phyloP scores from a whole-genome alignment of 2,329 filamentous ascomycete species.

The Rasamsonia emersonii region DNA sequence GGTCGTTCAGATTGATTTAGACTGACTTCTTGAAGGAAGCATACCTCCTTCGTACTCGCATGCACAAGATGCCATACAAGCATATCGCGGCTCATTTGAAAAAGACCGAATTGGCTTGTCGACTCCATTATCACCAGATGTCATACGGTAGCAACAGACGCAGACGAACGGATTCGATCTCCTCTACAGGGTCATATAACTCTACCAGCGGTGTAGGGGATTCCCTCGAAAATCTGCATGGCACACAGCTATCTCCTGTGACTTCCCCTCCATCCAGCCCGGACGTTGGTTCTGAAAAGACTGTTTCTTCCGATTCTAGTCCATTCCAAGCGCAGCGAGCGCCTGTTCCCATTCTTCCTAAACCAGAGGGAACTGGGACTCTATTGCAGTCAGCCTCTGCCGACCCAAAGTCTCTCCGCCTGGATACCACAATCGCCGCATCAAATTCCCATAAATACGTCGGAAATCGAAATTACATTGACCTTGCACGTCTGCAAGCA shows the following conservation, averaged over 20 bases:
- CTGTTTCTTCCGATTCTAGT: slow-evolving; percentile 4
- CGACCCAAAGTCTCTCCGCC: slow-evolving; percentile 35
- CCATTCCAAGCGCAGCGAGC: slow-evolving; percentile 13
- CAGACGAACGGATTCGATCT: slow-evolving; percentile 64
- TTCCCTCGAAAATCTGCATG: slow-evolving; percentile 20
- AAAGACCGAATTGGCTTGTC: slow-evolving; percentile 81
- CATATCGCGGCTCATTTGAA: slow-evolving; percentile 77
- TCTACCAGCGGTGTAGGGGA: slow-evolving; percentile 25
- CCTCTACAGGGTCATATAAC: slow-evolving; percentile 45
- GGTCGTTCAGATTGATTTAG: not conserved
- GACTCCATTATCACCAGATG: slow-evolving; percentile 78
- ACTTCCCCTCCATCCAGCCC: slow-evolving; percentile 26
- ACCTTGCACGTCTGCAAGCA: slow-evolving; percentile 57
- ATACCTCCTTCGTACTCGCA: slow-evolving; percentile 73
- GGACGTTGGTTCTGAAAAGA: slow-evolving; percentile 6
- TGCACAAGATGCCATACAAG: slow-evolving; percentile 87
- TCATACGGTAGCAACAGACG: slow-evolving; percentile 74
- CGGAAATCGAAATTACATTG: slow-evolving; percentile 35
- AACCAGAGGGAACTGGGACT: slow-evolving; percentile 32
- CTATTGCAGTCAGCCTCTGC: slow-evolving; percentile 26
- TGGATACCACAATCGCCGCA: slow-evolving; percentile 45
- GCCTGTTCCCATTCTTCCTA: slow-evolving; percentile 24
- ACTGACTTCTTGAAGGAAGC: slow-evolving; percentile 51
- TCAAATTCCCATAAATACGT: slow-evolving; percentile 32
- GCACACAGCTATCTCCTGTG: slow-evolving; percentile 41